Evolutionary conservation across 768 basidiomycete genomes (phyloP).

Genomic region (Asterophora lycoperdoides): DNA sequence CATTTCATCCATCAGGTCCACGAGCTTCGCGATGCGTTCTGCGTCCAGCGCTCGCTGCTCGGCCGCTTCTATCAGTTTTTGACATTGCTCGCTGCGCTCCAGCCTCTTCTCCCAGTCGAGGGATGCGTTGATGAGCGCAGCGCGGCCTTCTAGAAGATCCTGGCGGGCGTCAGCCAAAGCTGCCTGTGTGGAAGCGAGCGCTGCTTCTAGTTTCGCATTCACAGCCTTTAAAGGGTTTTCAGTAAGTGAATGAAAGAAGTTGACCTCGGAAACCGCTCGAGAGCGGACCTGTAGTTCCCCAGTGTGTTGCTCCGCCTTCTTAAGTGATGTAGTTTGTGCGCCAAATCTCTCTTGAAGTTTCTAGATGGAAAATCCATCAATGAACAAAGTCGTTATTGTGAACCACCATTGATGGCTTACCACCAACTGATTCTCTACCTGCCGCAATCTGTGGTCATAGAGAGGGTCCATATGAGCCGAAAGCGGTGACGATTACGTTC

Average conservation of each 20-base stretch:
- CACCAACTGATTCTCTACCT: constrained; percentile 3
- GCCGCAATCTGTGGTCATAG: constrained; percentile 1
- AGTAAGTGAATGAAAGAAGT: too few relatives aligned
- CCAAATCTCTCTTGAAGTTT: constrained; percentile 34
- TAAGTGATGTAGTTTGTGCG: neutral
- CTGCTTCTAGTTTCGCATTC: constrained; percentile 30
- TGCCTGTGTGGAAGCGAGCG: constrained; percentile 24
- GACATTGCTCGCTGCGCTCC: constrained; percentile 24
- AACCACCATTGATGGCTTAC: constrained; percentile 1
- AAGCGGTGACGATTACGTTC: too few relatives aligned
- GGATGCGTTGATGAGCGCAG: constrained; percentile 9
- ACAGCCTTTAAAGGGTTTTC: constrained; percentile 13
- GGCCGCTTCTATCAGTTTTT: constrained; percentile 20
- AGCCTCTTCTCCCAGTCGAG: constrained; percentile 25
- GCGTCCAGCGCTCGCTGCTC: constrained; percentile 23
- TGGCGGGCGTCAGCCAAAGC: constrained; percentile 34
- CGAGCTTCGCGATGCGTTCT: constrained; percentile 14
- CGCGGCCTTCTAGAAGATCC: constrained; percentile 16
- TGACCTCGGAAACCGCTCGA: too few relatives aligned
- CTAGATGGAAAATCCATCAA: constrained; percentile 27
- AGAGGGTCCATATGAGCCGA: neutral
- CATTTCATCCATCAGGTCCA: constrained; percentile 7
- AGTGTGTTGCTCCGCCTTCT: neutral
- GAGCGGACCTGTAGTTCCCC: too few relatives aligned
- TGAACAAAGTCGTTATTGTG: neutral